Conservation (phyloP, 495 filamentous ascomycete genomes). For the Tuber indicum region DNA sequence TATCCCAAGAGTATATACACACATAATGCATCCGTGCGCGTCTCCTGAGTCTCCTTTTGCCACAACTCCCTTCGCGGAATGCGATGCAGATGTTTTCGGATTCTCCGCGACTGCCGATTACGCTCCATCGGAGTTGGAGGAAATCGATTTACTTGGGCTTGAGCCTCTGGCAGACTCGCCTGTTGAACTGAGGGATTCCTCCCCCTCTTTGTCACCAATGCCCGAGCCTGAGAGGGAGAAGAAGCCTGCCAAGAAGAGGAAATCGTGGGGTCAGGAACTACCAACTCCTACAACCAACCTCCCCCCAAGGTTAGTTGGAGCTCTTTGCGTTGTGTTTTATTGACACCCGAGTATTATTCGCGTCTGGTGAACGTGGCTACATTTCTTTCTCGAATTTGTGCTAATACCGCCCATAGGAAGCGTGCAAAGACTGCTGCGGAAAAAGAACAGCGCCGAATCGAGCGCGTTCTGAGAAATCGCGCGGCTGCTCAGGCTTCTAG, state of each 20-base stretch:
- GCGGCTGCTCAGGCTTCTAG: conserved; percentile 92
- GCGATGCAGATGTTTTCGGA: not conserved
- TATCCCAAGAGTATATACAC: not conserved
- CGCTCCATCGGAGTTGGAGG: not conserved
- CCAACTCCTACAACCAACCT: conserved; percentile 95
- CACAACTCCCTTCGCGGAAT: not conserved
- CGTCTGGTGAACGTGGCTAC: conserved; percentile 58
- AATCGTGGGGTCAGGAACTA: conserved; percentile 97
- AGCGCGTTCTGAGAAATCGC: conserved; percentile 93
- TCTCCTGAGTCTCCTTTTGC: not conserved
- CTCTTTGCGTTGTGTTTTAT: not conserved
- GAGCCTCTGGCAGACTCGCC: not conserved
- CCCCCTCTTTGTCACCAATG: not conserved
- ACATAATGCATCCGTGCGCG: not conserved
- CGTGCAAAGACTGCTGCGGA: conserved; percentile 98
- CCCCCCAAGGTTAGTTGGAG: conserved; percentile 68
- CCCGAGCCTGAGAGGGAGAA: conserved; percentile 51
- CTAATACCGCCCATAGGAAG: conserved; percentile 54
- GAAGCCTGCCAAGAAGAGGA: conserved; percentile 89
- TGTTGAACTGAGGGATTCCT: not conserved
- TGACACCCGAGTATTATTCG: conserved; percentile 21
- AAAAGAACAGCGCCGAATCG: conserved; percentile 95
- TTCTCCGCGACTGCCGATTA: not conserved
- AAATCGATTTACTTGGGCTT: conserved; percentile 1
- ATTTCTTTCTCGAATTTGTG: not conserved